A percentile compares a stretch with the other conserved stretches of the same genome.
Conservation (phyloP, 2,329 filamentous ascomycete species). For the Neocatenulostroma microsporum region DNA sequence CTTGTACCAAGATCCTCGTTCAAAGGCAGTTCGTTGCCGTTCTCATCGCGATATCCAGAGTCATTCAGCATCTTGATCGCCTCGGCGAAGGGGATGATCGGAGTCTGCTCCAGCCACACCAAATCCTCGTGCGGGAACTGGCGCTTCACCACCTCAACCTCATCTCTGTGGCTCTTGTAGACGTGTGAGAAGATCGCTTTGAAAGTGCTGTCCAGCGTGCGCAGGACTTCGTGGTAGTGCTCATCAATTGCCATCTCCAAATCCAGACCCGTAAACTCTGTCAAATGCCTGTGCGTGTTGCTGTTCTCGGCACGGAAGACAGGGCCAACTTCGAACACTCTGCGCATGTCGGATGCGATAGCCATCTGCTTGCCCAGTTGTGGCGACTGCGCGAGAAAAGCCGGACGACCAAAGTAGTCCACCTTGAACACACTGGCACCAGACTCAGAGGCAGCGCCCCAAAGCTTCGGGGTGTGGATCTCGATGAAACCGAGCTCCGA, state of each 20-base stretch:
- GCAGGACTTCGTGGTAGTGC: conserved; percentile 81
- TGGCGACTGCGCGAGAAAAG: conserved; percentile 85
- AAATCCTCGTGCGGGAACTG: conserved; percentile 83
- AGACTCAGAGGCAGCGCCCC: conserved; percentile 83
- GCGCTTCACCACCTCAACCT: conserved; percentile 71
- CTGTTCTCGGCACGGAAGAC: conserved; percentile 94
- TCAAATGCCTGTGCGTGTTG: conserved; percentile 89
- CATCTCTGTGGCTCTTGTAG: conserved; percentile 59
- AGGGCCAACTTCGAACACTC: conserved; percentile 81
- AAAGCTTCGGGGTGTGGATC: conserved; percentile 88
- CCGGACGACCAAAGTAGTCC: conserved; percentile 80
- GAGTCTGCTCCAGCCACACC: conserved; percentile 78
- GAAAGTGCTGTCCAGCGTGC: conserved; percentile 69
- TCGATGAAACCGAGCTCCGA: conserved; percentile 76
- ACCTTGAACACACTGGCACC: conserved; percentile 86
- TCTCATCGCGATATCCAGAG: conserved; percentile 67
- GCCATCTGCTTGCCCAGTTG: conserved; percentile 91
- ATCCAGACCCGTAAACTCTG: conserved; percentile 89
- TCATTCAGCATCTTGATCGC: conserved; percentile 73
- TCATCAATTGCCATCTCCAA: conserved; percentile 85
- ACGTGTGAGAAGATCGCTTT: conserved; percentile 70
- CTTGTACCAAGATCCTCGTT: conserved; percentile 77
- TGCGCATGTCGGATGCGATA: conserved; percentile 79
- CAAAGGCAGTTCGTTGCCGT: conserved; percentile 61
- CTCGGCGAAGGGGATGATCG: conserved; percentile 70